Evolutionary conservation across 495 filamentous ascomycete genomes (phyloP).

Genomic region (Amorphotheca resinae): DNA sequence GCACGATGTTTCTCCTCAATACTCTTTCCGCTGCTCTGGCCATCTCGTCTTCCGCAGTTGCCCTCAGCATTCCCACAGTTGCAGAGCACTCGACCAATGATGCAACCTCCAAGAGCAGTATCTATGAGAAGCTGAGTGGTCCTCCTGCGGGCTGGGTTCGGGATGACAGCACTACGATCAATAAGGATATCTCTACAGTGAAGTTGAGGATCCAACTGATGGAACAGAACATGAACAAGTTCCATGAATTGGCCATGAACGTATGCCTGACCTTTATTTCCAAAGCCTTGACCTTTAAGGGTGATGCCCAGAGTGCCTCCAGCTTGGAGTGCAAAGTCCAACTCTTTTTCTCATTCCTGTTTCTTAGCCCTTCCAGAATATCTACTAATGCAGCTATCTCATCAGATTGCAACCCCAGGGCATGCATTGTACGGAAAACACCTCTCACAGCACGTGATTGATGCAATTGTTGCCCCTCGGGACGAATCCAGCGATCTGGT

Average conservation of each 20-base stretch:
- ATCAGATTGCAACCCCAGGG: slow-evolving; percentile 18
- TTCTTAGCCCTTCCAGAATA: too few species aligned
- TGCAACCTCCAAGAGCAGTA: not conserved
- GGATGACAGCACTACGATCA: slow-evolving; percentile 6
- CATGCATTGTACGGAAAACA: slow-evolving; percentile 16
- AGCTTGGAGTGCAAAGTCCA: not conserved
- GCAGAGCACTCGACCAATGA: not conserved
- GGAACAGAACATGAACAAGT: slow-evolving; percentile 17
- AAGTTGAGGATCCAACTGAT: slow-evolving; percentile 15
- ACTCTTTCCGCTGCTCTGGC: not conserved
- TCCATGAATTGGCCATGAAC: slow-evolving; percentile 17
- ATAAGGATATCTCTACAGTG: slow-evolving; percentile 11
- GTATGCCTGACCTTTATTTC: slow-evolving; percentile 3
- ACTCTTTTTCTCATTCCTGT: not conserved
- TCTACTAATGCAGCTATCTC: too few species aligned
- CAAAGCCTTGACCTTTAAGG: too few species aligned
- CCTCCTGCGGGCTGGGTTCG: slow-evolving; percentile 14
- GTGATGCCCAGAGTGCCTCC: too few species aligned
- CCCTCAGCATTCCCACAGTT: not conserved
- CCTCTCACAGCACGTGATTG: slow-evolving; percentile 15
- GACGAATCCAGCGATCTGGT: slow-evolving; percentile 16
- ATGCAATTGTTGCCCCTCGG: slow-evolving; percentile 17
- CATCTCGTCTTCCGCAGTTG: not conserved
- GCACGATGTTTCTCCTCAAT: not conserved
- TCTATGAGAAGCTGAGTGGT: slow-evolving; percentile 12